A percentile compares a stretch with the other conserved stretches of the same genome.
Evolutionary conservation across 768 basidiomycete genomes (phyloP).

Genomic region (Hygrophorus russula): DNA sequence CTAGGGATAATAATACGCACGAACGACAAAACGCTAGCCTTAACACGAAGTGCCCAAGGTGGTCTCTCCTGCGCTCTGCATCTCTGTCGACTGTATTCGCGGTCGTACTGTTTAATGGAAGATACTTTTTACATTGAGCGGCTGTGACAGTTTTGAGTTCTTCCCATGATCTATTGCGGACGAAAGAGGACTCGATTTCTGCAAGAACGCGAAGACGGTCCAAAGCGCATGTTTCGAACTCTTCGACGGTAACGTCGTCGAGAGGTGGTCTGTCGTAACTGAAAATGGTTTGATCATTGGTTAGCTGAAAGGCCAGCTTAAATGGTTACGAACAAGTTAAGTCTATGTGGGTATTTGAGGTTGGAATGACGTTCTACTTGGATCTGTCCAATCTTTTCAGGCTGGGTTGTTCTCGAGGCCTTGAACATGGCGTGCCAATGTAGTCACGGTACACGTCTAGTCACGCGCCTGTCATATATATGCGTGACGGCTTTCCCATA

Average conservation of each 20-base stretch:
- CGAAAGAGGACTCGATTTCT: conserved; percentile 84
- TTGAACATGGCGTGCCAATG: conserved; percentile 4
- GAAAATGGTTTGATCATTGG: conserved; percentile 5
- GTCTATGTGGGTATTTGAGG: conserved; percentile 47
- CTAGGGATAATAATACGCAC: conserved; percentile 38
- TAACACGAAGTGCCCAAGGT: conserved; percentile 88
- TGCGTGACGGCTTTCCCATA: not conserved
- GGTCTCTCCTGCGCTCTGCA: conserved; percentile 67
- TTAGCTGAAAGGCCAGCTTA: no score
- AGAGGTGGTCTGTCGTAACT: conserved; percentile 84
- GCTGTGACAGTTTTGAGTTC: conserved; percentile 59
- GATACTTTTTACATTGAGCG: conserved; percentile 60
- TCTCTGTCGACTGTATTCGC: conserved; percentile 37
- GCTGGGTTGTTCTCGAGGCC: not conserved
- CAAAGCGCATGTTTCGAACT: conserved; percentile 88
- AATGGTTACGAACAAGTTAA: conserved; percentile 61
- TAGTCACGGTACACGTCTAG: conserved; percentile 1
- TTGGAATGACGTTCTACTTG: conserved; percentile 20
- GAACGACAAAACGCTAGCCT: conserved; percentile 92
- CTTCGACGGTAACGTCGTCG: conserved; percentile 86
- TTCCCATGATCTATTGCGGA: conserved; percentile 71
- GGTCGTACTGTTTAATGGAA: conserved; percentile 56
- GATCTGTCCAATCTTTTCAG: not conserved
- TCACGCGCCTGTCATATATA: not conserved
- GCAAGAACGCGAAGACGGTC: conserved; percentile 80